phyloP scores from a whole-genome alignment of 1,139 yeast species.

The Magnusiomyces ingens region DNA sequence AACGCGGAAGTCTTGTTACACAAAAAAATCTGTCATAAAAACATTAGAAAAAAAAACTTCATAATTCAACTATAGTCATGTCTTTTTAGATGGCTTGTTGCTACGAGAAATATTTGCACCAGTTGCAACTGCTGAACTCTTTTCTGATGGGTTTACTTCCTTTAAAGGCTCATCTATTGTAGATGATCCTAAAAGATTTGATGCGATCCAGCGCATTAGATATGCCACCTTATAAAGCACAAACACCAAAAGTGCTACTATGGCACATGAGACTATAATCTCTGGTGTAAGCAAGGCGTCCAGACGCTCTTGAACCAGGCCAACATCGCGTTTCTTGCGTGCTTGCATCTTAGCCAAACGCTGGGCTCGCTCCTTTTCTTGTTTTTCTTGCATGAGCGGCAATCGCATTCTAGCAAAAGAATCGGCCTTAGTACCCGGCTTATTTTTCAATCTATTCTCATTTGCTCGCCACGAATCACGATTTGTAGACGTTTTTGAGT shows the following conservation, averaged over 20 bases:
- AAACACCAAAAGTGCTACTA: not conserved
- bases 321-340: not conserved
- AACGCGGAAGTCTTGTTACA: not conserved
- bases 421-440: not conserved
- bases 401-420: not conserved
- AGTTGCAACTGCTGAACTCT: too few species aligned
- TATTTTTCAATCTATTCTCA: not conserved
- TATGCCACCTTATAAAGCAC: not conserved
- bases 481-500: conserved; percentile 24
- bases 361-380: not conserved
- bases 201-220: not conserved
- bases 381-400: conserved; percentile 1
- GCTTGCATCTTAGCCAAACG: not conserved
- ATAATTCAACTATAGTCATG: not conserved
- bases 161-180: not conserved
- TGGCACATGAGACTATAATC: not conserved
- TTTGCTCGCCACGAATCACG: conserved; percentile 23
- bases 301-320: not conserved
- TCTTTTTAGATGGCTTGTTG: not conserved
- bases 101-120: too few species aligned
- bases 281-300: not conserved
- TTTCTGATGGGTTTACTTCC: not conserved
- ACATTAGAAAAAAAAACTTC: not conserved
- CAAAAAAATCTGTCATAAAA: not conserved
- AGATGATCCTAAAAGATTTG: not conserved